Percentiles rank a stretch among this genome's conserved stretches.
Conservation (phyloP, 2,329 filamentous ascomycete species). For the Aureobasidium leucospermi region DNA sequence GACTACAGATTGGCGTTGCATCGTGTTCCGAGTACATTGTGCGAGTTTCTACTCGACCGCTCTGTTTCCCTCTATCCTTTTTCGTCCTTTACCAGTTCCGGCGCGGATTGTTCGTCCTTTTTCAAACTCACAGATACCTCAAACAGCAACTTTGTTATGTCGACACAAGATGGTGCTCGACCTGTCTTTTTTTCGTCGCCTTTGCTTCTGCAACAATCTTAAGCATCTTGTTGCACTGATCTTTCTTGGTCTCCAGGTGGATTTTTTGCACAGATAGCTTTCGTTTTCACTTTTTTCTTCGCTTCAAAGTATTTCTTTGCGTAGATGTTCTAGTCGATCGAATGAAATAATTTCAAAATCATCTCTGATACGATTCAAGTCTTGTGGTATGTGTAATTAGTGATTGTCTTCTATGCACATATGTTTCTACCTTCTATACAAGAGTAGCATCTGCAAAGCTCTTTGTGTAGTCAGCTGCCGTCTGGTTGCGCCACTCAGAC, state of each 20-base stretch:
- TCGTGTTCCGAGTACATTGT: not conserved
- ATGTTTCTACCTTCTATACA: not conserved
- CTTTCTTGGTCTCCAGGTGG: not conserved
- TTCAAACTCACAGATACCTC: slow-evolving; percentile 10
- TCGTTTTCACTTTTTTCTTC: not conserved
- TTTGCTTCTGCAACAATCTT: not conserved
- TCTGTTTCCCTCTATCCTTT: not conserved
- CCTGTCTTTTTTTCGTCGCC: not conserved
- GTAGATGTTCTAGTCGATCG: not conserved
- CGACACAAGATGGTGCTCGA: not conserved
- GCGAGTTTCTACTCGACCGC: not conserved
- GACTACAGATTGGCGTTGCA: not conserved
- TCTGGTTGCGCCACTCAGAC: slow-evolving; percentile 28
- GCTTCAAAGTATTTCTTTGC: not conserved
- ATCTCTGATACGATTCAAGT: not conserved
- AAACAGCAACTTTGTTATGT: slow-evolving; percentile 8
- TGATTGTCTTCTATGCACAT: no score
- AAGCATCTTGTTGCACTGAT: not conserved
- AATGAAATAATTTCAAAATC: not conserved
- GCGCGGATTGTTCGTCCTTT: not conserved
- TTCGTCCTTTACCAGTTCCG: not conserved
- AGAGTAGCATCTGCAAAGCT: slow-evolving; percentile 2
- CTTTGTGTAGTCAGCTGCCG: slow-evolving; percentile 8
- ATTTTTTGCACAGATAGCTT: not conserved
- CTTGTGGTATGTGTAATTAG: not conserved